phyloP scores from a whole-genome alignment of 108 stramenopile species.

The Pseudonitzschia multistriata region DNA sequence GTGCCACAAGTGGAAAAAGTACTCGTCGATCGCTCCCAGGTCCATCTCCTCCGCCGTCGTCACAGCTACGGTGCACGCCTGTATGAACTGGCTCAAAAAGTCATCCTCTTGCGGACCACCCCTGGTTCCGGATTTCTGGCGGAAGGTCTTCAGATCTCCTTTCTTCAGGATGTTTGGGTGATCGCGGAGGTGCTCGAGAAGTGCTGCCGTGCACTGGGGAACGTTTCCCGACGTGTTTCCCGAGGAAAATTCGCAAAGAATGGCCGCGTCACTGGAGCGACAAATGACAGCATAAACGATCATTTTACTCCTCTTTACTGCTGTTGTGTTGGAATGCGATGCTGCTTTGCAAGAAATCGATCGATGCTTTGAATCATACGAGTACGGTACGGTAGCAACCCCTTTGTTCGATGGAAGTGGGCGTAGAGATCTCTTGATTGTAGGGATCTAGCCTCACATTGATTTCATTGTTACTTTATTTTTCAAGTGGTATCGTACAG shows the following conservation, averaged over 20 bases:
- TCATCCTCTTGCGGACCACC: constrained; percentile 31
- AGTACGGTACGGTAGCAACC: too few relatives aligned
- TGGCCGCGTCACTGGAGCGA: constrained; percentile 57
- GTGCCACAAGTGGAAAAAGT: constrained; percentile 70
- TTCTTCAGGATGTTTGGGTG: constrained; percentile 49
- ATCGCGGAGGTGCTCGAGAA: constrained; percentile 53
- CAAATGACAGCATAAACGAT: constrained; percentile 77
- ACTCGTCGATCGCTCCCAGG: constrained; percentile 39
- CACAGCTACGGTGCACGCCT: constrained; percentile 33
- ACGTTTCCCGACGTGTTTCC: constrained; percentile 52
- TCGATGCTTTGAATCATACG: too few relatives aligned
- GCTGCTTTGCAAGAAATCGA: too few relatives aligned
- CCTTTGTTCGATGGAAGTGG: too few relatives aligned
- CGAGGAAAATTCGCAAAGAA: constrained; percentile 57
- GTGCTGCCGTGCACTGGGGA: constrained; percentile 57
- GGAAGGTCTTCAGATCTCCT: constrained; percentile 62
- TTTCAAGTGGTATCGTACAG: too few relatives aligned
- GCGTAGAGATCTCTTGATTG: too few relatives aligned
- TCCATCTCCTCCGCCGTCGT: constrained; percentile 29
- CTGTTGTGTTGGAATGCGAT: too few relatives aligned
- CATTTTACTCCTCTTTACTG: constrained; percentile 27
- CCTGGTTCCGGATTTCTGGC: constrained; percentile 41
- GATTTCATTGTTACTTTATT: too few relatives aligned
- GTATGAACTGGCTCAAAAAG: constrained; percentile 41
- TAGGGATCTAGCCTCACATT: too few relatives aligned